Base-by-base conservation (phyloP, 139 green algal species). In the Medakamo hakoo region DNA sequence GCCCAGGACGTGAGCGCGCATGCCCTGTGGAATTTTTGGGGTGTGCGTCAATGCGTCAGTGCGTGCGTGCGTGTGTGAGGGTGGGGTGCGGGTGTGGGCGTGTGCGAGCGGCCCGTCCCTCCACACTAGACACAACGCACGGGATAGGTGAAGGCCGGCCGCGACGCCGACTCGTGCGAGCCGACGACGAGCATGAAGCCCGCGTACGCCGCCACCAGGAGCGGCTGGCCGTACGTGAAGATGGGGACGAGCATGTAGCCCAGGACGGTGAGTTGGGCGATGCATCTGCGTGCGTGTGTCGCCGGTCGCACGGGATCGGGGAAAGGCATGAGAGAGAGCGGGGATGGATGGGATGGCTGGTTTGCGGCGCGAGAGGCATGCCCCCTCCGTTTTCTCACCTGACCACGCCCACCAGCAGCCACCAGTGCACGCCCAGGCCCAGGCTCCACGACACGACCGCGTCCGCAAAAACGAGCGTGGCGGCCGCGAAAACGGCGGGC, bases 231-330 rank as follows among this genome's bases (percentile, higher is more conserved):
- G 31, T 62, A 64, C 0, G 28, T 52, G 63, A 95, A 93, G 57
- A 93, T 84, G 14, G 85, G 86, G 14, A 78, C 73, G 25, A 94
- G 70, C 28, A 92, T 72, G 63, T 82, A 85, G 5, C 84, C 86
- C 57, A 94, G 69, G 3, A 90, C 2, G 2, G 63, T 75, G 28
- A 94, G 74, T 66, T 89, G 81, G 16, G 80, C 27, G 26, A 76
- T 64, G 40, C 73, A 77, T 52, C 71, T 80, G 73, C 65, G 21
- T 1, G 48, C 30, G n/a, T n/a, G n/a, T n/a, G n/a, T n/a, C 0
- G 22, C n/a, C 30, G 3, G 16, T 24, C 21, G 22, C 22, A 40
- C 21, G 27, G 31, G 26, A 71, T 49, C 22, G 56, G 27, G 27
- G 55, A 57, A 57, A 29, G 57, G 30, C 2, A 40, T 30, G 23